Evolutionary conservation across 192 early-diverging fungal species (phyloP).

Genomic region (Backusella morwellensis): DNA sequence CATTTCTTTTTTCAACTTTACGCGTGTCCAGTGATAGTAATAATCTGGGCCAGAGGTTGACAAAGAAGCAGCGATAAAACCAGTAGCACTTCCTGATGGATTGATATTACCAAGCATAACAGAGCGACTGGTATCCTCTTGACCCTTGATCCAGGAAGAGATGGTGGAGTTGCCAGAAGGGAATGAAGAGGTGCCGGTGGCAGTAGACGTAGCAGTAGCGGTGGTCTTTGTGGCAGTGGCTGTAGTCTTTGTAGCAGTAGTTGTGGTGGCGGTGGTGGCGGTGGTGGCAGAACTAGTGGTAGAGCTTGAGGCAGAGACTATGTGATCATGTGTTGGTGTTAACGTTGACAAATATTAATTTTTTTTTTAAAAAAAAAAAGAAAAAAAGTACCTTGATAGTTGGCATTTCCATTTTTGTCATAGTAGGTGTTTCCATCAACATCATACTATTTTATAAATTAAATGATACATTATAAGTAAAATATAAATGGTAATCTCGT

Average conservation of each 20-base stretch:
- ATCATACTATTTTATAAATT: conserved; percentile 19
- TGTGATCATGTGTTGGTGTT: neutral
- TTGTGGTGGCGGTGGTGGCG: neutral
- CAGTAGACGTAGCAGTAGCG: neutral
- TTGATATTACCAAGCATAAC: conserved; percentile 27
- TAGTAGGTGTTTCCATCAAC: conserved; percentile 36
- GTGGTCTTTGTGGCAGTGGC: neutral
- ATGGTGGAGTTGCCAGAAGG: conserved; percentile 19
- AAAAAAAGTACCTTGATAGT: conserved; percentile 11
- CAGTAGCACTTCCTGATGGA: conserved; percentile 12
- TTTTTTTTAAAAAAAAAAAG: neutral
- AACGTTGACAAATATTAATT: neutral
- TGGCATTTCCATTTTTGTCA: conserved; percentile 30
- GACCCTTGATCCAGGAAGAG: conserved; percentile 2
- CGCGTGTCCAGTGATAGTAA: conserved; percentile 75
- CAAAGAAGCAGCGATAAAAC: conserved; percentile 29
- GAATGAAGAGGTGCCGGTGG: conserved; percentile 1
- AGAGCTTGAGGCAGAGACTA: neutral
- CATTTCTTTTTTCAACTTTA: conserved; percentile 28
- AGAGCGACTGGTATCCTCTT: neutral
- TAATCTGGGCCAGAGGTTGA: conserved; percentile 58
- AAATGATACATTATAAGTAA: neutral
- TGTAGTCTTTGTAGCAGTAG: neutral
- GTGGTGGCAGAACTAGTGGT: neutral
- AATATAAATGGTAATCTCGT: neutral